A percentile compares a stretch with the other conserved stretches of the same genome.
These are phyloP conservation scores for Neobulgaria alba DNA, from an alignment of 2,329 filamentous ascomycete species.

Conservation along the genomic window DNA sequence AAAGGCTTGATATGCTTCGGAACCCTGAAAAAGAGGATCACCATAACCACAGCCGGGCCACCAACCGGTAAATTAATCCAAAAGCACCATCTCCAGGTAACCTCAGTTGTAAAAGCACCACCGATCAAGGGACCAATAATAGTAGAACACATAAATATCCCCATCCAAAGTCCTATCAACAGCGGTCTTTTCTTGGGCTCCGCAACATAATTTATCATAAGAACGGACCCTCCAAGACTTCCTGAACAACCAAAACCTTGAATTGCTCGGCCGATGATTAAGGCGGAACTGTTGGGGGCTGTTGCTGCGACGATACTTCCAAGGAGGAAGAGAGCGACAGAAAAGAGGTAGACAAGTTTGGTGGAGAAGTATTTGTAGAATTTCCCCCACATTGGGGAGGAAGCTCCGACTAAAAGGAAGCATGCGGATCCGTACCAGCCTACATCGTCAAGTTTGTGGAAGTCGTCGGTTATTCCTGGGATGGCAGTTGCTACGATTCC, in stretches of 20 bases:
- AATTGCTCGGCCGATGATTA: slow-evolving; percentile 26
- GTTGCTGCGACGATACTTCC: slow-evolving; percentile 23
- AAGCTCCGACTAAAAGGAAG: slow-evolving; percentile 9
- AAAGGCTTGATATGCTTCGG: slow-evolving; percentile 30
- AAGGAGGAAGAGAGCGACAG: slow-evolving; percentile 24
- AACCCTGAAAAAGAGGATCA: slow-evolving; percentile 35
- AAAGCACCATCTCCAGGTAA: slow-evolving; percentile 29
- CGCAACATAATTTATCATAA: slow-evolving; percentile 31
- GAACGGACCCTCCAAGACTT: slow-evolving; percentile 31
- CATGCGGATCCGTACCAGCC: slow-evolving; percentile 37
- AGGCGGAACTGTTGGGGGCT: slow-evolving; percentile 21
- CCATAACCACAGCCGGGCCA: slow-evolving; percentile 16
- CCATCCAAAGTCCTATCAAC: slow-evolving; percentile 19
- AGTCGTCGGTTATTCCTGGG: slow-evolving; percentile 6
- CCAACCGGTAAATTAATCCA: slow-evolving; percentile 34
- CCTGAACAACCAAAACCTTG: slow-evolving; percentile 21
- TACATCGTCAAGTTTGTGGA: slow-evolving; percentile 19
- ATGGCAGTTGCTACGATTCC: slow-evolving; percentile 6
- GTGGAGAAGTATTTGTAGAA: slow-evolving; percentile 19
- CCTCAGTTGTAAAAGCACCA: slow-evolving; percentile 26
- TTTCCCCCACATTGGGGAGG: slow-evolving; percentile 17
- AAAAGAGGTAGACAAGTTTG: slow-evolving; percentile 15
- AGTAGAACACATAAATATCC: slow-evolving; percentile 13
- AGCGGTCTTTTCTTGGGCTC: slow-evolving; percentile 25
- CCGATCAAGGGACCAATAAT: slow-evolving; percentile 27